Conservation (phyloP, 73 alveolate species). For the Paramecium tetraurelia region DNA sequence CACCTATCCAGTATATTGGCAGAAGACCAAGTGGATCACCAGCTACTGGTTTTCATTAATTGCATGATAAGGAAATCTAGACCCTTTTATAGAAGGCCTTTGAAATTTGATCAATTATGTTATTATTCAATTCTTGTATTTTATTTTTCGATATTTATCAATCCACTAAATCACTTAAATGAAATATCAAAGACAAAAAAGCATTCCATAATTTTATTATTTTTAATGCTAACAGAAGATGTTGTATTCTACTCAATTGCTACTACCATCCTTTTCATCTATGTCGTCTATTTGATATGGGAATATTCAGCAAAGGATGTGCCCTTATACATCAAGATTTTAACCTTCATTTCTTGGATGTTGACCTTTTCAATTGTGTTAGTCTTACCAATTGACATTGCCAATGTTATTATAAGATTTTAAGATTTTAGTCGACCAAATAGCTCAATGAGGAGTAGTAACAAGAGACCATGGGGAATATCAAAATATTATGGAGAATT, state of each 20-base stretch:
- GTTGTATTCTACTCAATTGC: not conserved
- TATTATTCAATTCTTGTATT: not conserved
- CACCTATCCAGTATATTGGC: conserved; percentile 22
- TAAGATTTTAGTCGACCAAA: not conserved
- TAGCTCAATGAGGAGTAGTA: not conserved
- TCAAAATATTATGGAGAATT: conserved; percentile 34
- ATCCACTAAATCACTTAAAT: not conserved
- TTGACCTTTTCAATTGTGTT: conserved; percentile 52
- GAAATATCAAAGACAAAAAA: not conserved
- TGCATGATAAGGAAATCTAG: not conserved
- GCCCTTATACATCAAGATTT: conserved; percentile 26
- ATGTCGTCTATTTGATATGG: conserved; percentile 37
- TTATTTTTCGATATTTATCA: not conserved
- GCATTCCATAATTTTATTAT: not conserved
- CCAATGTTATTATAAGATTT: not conserved
- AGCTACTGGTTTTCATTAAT: conserved; percentile 50
- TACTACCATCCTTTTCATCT: not conserved
- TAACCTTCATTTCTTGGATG: conserved; percentile 57
- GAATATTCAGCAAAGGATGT: conserved; percentile 50
- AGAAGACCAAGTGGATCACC: conserved; percentile 56
- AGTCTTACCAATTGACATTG: conserved; percentile 46
- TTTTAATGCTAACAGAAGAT: not conserved
- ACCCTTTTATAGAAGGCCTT: not conserved
- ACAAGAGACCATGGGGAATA: not conserved
- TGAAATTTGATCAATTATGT: not conserved